Evolutionary conservation across 78 protist species (phyloP), one percentile per base, ranked within the genome.

Genomic region (Emiliania huxleyi): DNA sequence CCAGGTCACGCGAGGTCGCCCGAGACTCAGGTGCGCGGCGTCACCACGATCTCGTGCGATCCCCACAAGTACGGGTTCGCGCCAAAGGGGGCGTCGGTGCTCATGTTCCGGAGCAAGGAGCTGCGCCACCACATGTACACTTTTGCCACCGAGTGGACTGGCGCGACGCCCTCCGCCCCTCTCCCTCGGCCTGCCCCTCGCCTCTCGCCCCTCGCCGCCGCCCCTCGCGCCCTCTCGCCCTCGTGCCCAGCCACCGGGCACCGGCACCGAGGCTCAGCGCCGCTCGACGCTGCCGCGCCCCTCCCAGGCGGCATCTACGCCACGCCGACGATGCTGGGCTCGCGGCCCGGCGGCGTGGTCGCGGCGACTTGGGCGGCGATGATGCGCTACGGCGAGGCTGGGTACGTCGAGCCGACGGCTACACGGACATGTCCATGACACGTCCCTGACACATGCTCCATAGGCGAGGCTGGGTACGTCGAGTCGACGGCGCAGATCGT

Each of bases 1-100:
- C 26, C 26, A 69, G 26, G 26, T 69, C 38, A 69, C 75, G 26
- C 26, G 26, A n/a, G n/a, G n/a, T n/a, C n/a, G n/a, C n/a, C n/a
- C n/a, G n/a, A n/a, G n/a, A n/a, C n/a, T n/a, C 37, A 3, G 15
- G 48, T 89, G 37, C 15, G 0, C 15, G 94, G 94, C 29, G 91
- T 93, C 49, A 87, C 94, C 26, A 29, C 71, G 6, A 21, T 93
- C 49, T 97, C 98, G 26, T 45, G 92, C 22, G 99, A 97, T 93
- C 95, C 96, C n/a, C 99, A 98, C 96, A 98, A 97, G 93, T 98
- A 95, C 95, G 99, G 99, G 22, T 96, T 90, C 87, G 97, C 98
- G 0, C 94, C 98, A 21, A 97, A 98, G 87, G 99, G 99, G 19
- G 87, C 95, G 19, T 95, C 97, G 1, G 97, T 97, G 22, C 90